These are phyloP conservation scores for Astrothelium macrocarpum DNA, from an alignment of 495 filamentous ascomycete species.

Conservation along the genomic window DNA sequence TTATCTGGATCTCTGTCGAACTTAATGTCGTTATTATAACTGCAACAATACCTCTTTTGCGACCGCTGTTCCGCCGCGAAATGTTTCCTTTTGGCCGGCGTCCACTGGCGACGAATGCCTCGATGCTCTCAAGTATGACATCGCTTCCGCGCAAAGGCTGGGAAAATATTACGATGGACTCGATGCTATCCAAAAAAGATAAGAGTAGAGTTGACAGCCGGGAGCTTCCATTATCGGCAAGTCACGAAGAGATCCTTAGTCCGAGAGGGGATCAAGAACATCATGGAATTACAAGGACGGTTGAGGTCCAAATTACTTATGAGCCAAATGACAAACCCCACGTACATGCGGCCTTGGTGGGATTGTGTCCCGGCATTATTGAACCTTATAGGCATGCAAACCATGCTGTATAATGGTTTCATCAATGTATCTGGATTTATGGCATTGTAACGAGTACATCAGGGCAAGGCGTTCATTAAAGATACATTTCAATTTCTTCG, in stretches of 20 bases:
- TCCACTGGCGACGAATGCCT: not conserved
- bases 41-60: constrained; percentile 20
- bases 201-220: not conserved
- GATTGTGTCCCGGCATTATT: constrained; percentile 16
- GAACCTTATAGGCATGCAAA: constrained; percentile 8
- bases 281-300: constrained; percentile 10
- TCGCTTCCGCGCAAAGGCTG: constrained; percentile 3
- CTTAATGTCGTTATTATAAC: constrained; percentile 26
- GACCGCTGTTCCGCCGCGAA: constrained; percentile 12
- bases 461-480: not conserved
- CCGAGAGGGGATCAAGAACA: not conserved
- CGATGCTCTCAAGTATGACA: not conserved
- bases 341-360: constrained; percentile 20
- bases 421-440: not conserved
- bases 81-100: not conserved
- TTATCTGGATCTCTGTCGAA: constrained; percentile 20
- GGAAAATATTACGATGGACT: constrained; percentile 13
- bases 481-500: not conserved
- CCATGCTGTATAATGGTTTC: not conserved
- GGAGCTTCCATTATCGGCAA: constrained; percentile 10
- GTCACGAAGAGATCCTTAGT: constrained; percentile 11
- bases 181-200: constrained; percentile 14
- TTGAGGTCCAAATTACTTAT: constrained; percentile 14
- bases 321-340: constrained; percentile 9
- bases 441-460: not conserved